Percentiles rank a stretch among this genome's conserved stretches.
phyloP scores from a whole-genome alignment of 257 asterid genomes.

The Nicotiana otophora region DNA sequence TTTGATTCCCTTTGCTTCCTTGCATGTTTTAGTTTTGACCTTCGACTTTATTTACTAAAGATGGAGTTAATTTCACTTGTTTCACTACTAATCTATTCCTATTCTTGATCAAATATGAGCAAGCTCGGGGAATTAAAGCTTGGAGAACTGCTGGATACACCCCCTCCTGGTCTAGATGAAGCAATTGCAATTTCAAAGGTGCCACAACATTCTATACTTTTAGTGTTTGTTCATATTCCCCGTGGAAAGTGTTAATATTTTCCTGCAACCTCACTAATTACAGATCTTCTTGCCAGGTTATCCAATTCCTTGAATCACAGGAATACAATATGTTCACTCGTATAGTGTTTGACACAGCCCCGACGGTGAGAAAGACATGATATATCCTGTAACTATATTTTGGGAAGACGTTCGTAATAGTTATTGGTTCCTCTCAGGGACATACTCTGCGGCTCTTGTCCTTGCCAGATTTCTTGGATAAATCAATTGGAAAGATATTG shows the following conservation, averaged over 20 bases:
- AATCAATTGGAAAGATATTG: conserved; percentile 92
- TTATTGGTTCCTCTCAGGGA: conserved; percentile 55
- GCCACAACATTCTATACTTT: conserved; percentile 19
- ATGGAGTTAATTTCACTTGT: conserved; percentile 10
- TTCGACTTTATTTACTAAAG: background rate
- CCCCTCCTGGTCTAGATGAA: conserved; percentile 99
- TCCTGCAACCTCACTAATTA: conserved; percentile 26
- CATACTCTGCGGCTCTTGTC: conserved; percentile 87
- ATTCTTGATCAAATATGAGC: conserved; percentile 7
- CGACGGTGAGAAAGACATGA: conserved; percentile 63
- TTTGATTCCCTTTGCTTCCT: background rate
- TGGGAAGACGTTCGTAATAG: conserved; percentile 9
- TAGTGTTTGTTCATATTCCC: background rate
- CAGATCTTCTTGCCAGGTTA: conserved; percentile 57
- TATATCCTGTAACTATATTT: conserved; percentile 10
- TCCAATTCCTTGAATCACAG: conserved; percentile 83
- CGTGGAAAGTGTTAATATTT: conserved; percentile 13
- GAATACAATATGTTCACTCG: conserved; percentile 96
- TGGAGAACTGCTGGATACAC: conserved; percentile 97
- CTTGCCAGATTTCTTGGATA: conserved; percentile 93
- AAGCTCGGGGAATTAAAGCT: conserved; percentile 97
- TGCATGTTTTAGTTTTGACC: background rate
- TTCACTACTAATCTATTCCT: background rate
- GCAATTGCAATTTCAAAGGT: conserved; percentile 98
- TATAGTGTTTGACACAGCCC: conserved; percentile 96